Evolutionary conservation across 208 protist genomes (phyloP), one percentile per base, ranked within the genome.

Genomic region (Crithidia fasciculata): DNA sequence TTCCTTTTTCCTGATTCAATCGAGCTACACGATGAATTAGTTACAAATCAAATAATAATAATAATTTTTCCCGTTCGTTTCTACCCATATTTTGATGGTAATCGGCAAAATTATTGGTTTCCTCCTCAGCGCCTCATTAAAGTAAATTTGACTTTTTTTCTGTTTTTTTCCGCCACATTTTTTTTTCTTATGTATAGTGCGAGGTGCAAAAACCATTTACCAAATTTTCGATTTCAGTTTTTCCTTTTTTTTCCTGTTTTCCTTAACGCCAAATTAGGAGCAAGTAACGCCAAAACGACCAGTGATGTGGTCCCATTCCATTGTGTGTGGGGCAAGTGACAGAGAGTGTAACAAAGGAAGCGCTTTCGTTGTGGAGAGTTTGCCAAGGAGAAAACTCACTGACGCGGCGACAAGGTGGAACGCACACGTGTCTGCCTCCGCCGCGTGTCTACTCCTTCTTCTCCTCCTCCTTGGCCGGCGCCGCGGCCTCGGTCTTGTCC

Each of bases 231-330:
- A 50, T 49, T 45, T 64, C 53, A 49, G 59, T 73, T 72, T 73
- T 76, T 55, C 69, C 64, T 73, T 68, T 74, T 49, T 44, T 73
- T 80, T 43, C 76, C 54, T 64, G n/a, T 36, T 43, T 47, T 49
- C 16, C 5, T 44, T 57, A 66, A 53, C 50, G 63, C 60, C 49
- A 56, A 63, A 39, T 50, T 52, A 40, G 52, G 50, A 63, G 37
- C 41, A 72, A 72, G 65, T 43, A 72, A 72, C 41, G 61, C 54
- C 28, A 47, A 60, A 60, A 49, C 60, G 60, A 54, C 41, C 60
- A 65, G 39, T 6, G 41, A 5, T 52, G 60, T 54, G n/a, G 60
- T 54, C 19, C 60, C 10, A 8, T 65, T 63, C 58, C 60, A 54
- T 50, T 65, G 60, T n/a, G 28, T 53, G 2, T 13, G 7, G 39